A percentile compares a stretch with the other conserved stretches of the same genome.
These are phyloP conservation scores for Arxiozyma telluris DNA, from an alignment of 1,139 yeast species.

Conservation along the genomic window DNA sequence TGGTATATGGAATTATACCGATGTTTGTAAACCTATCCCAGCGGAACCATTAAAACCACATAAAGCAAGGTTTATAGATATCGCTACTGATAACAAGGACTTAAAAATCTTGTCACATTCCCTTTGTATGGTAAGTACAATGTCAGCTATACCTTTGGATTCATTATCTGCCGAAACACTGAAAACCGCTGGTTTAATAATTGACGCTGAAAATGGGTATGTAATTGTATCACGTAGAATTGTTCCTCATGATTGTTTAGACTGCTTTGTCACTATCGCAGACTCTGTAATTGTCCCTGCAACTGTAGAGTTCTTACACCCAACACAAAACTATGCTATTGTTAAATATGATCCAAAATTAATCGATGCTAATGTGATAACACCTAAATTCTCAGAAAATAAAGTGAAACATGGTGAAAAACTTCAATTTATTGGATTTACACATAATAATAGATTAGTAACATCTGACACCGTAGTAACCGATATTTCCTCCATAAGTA, in stretches of 20 bases:
- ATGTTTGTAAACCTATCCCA: constrained; percentile 58
- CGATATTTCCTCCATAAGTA: constrained; percentile 63
- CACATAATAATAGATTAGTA: constrained; percentile 58
- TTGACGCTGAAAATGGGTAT: constrained; percentile 73
- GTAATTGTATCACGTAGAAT: constrained; percentile 69
- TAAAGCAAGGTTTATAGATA: constrained; percentile 61
- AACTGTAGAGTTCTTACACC: constrained; percentile 74
- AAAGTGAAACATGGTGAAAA: constrained; percentile 71
- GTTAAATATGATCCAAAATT: constrained; percentile 72
- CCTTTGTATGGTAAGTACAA: constrained; percentile 60
- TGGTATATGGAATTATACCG: constrained; percentile 80
- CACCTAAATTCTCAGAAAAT: constrained; percentile 52
- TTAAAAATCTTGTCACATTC: constrained; percentile 49
- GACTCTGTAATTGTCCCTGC: constrained; percentile 80
- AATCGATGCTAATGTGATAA: constrained; percentile 50
- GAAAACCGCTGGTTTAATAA: constrained; percentile 66
- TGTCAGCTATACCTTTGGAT: constrained; percentile 63
- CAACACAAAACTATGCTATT: constrained; percentile 79
- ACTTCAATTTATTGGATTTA: constrained; percentile 70
- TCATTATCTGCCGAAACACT: constrained; percentile 57
- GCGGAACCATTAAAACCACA: constrained; percentile 45
- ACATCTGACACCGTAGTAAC: constrained; percentile 71
- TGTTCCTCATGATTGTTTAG: constrained; percentile 82
- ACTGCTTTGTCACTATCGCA: constrained; percentile 70
- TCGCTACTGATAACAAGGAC: constrained; percentile 51